Base-by-base conservation (phyloP, 2,329 filamentous ascomycete genomes). In the Fusarium albosuccineum region DNA sequence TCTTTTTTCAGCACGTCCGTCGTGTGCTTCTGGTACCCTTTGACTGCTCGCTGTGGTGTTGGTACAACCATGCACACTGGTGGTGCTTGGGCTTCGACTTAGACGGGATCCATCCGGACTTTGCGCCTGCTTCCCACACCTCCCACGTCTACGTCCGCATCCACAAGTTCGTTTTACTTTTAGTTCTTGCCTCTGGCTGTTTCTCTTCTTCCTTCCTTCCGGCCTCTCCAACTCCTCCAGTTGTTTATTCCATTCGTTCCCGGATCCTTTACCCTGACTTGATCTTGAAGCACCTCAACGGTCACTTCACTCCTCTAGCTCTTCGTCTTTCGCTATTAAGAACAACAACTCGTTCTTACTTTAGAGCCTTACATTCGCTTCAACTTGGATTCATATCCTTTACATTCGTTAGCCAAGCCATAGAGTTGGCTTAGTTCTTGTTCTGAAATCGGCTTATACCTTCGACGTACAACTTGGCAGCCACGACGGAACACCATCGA, bases 121-220 rank as follows among this genome's bases (percentile, higher is more conserved):
- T 44, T 13, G 26, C 50, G 29, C 52, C 46, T 34, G 48, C 41
- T 48, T 57, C 66, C 46, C 41, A 54, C 67, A 57, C 66, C 58
- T 42, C 42, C 42, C 44, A 59, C 50, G 48, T 55, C 62, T 56
- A 53, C 57, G 48, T 70, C 55, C 51, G 33, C 62, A 57, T 69
- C 65, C 70, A 69, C 66, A 72, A 64, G 57, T 68, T 67, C 53
- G 64, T 58, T 71, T 67, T 65, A 61, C 61, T 62, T 73, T 69
- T 72, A 65, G 57, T 65, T 49, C 58, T 59, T 61, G 59, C 57
- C 55, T 71, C 59, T 65, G 58, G 60, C 67, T 46, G 39, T 34
- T 60, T 62, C 54, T 57, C 34, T 44, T 48, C 48, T n/a, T 57
- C 52, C 40, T 40, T 46, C 46, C 55, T 57, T 33, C 55, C 33